Conservation (phyloP, 495 filamentous ascomycete genomes). For the Penicillium soppii region DNA sequence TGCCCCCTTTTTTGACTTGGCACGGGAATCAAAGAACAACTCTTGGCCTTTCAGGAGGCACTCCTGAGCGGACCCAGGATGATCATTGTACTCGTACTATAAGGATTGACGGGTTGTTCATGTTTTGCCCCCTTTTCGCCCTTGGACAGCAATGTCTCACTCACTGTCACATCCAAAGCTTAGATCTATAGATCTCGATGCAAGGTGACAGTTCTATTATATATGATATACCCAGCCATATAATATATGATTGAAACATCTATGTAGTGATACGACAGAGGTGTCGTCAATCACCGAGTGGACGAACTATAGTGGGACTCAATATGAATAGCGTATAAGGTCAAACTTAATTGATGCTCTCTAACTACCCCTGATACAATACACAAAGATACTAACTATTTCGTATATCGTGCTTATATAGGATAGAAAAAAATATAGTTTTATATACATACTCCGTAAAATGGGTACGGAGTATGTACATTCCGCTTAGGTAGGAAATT, state of each 20-base stretch:
- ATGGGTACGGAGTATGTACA: no score
- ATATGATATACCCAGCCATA: no score
- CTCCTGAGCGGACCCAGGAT: slow-evolving; percentile 4
- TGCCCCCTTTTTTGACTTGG: slow-evolving; percentile 2
- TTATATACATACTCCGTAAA: no score
- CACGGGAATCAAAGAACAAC: background rate
- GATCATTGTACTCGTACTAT: slow-evolving; percentile 1
- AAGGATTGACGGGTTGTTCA: background rate
- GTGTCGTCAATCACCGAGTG: background rate
- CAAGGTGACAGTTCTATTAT: no score
- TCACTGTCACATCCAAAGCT: background rate
- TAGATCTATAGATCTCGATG: background rate
- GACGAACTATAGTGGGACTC: background rate
- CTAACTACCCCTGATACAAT: background rate
- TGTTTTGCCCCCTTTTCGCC: background rate
- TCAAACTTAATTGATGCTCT: background rate
- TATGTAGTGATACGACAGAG: background rate
- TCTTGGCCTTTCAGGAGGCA: slow-evolving; percentile 1
- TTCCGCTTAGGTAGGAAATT: background rate
- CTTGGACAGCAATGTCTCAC: background rate
- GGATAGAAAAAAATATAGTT: no score
- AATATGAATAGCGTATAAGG: background rate
- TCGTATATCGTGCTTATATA: no score
- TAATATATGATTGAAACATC: no score
- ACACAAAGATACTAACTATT: no score